Percentiles rank a stretch among this genome's conserved stretches.
phyloP scores from a whole-genome alignment of 2,329 filamentous ascomycete species.

The Cryphonectria japonica region DNA sequence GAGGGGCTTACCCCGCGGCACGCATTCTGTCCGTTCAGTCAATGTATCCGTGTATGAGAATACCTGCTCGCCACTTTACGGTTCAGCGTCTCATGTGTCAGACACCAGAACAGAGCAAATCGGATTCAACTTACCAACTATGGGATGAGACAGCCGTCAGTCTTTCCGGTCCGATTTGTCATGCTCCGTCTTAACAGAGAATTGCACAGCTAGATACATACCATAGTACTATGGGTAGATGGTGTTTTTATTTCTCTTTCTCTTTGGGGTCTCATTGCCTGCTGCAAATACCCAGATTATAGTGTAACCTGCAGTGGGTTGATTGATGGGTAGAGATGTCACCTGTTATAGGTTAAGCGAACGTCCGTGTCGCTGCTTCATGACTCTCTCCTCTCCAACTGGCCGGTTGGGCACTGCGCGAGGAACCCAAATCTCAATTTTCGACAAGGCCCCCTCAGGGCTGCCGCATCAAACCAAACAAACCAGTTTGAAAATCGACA shows the following conservation, averaged over 20 bases:
- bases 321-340: background rate
- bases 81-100: background rate
- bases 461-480: background rate
- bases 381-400: background rate
- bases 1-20: conserved; percentile 3
- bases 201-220: background rate
- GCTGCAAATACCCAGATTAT: background rate
- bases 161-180: background rate
- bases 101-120: background rate
- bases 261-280: background rate
- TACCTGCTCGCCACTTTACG: background rate
- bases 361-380: background rate
- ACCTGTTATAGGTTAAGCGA: background rate
- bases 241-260: too few relatives aligned
- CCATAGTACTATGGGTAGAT: background rate
- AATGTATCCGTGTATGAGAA: background rate
- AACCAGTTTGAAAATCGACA: background rate
- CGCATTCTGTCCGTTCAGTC: background rate
- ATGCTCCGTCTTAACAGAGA: background rate
- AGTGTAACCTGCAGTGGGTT: conserved; percentile 2
- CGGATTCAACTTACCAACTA: background rate
- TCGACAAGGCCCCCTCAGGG: background rate
- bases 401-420: background rate
- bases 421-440: background rate
- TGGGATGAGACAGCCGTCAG: background rate